Evolutionary conservation across 2,329 filamentous ascomycete genomes (phyloP), one percentile per base, ranked within the genome.

Genomic region (Exserohilum rostratum): DNA sequence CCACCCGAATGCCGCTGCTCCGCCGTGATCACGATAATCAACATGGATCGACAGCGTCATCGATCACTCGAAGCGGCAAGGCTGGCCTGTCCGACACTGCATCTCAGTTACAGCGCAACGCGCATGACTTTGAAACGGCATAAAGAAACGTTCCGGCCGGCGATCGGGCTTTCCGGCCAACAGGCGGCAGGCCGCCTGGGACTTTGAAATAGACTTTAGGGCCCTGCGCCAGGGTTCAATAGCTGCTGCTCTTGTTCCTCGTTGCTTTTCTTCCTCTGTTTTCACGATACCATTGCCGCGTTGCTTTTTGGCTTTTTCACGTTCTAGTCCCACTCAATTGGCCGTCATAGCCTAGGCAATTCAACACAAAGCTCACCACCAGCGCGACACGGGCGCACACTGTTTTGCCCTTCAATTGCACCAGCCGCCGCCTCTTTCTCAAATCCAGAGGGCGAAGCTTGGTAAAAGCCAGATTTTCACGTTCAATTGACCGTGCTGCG

Each of bases 41-140:
- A 15, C 29, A 50, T 25, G 46, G 46, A 64, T 67, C 61, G 50
- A 62, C 51, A 57, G 66, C 70, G 71, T 74, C 71, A 74, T 73
- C 51, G 67, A 66, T 61, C 60, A 65, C 70, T 71, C 55, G 61
- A 73, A 72, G 60, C 46, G 69, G 71, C 61, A 71, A 72, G 67
- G 71, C 55, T 69, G 56, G 60, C 58, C 64, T 60, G 55, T 57
- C 43, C 56, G 57, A 66, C 65, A 56, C 65, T 67, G 67, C 67
- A 68, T 53, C 61, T 65, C 65, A 69, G 63, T 68, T 68, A 61
- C 17, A 58, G 65, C 67, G 61, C 64, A 61, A 66, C 58, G 64
- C 61, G 58, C 39, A 55, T 68, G 55, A 53, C 53, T 57, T 59
- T 52, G 54, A 58, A 30, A 64, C 64, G 62, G 65, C 60, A 57